phyloP scores from a whole-genome alignment of 345 rosid species.

The Eutrema japonicum region DNA sequence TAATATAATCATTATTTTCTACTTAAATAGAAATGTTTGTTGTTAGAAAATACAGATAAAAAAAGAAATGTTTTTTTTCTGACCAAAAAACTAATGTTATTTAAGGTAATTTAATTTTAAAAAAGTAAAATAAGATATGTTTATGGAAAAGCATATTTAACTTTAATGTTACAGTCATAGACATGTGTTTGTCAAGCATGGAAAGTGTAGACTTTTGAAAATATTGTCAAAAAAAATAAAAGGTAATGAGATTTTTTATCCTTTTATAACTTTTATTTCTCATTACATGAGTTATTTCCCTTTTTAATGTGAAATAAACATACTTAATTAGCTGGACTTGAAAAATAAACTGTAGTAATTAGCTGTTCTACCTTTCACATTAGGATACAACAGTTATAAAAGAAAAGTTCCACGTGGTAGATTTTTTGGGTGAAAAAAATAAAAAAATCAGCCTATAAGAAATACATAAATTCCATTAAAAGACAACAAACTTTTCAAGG shows the following conservation, averaged over 20 bases:
- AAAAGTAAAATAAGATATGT: background rate
- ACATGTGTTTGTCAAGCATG: background rate
- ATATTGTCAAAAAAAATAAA: background rate
- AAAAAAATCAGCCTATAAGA: background rate
- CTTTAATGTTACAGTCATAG: no score
- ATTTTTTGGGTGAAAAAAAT: background rate
- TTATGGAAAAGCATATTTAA: background rate
- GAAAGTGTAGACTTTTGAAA: background rate
- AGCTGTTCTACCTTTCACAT: background rate
- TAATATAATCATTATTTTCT: background rate
- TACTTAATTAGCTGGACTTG: background rate
- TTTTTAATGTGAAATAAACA: constrained; percentile 3
- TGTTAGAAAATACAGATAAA: background rate
- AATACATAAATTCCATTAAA: background rate
- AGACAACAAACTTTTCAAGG: background rate
- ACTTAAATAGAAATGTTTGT: background rate
- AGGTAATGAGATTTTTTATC: background rate
- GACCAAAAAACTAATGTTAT: background rate
- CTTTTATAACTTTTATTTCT: background rate
- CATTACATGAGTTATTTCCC: background rate
- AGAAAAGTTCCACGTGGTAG: background rate
- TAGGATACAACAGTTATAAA: background rate
- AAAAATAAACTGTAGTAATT: background rate
- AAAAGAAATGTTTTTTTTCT: background rate
- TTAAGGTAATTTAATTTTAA: background rate